phyloP scores from a whole-genome alignment of 2,329 filamentous ascomycete genomes.

The Aureobasidium sp. region DNA sequence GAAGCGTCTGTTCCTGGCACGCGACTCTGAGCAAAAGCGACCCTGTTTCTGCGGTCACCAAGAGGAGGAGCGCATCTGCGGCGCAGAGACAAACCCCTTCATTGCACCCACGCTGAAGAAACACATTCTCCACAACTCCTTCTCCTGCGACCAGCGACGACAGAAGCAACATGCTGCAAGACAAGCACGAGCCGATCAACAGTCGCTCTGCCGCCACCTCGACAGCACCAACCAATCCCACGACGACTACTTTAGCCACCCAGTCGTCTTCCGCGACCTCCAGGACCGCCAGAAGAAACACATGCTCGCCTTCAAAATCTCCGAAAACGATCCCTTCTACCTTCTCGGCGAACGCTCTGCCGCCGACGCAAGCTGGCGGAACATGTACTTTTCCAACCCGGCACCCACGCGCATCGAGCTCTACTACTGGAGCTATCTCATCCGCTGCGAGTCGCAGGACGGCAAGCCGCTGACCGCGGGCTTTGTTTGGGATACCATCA shows the following conservation, averaged over 20 bases:
- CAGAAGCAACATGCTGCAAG: not conserved
- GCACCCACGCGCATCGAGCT: constrained; percentile 9
- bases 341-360: constrained; percentile 2
- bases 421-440: constrained; percentile 12
- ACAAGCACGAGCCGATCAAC: not conserved
- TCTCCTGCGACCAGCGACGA: constrained; percentile 9
- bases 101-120: constrained; percentile 4
- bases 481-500: constrained; percentile 7
- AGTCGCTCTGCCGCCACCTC: not conserved
- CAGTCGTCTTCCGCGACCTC: constrained; percentile 8
- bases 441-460: constrained; percentile 12
- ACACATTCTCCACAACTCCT: constrained; percentile 11
- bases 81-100: constrained; percentile 9
- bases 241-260: constrained; percentile 1
- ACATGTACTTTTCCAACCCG: constrained; percentile 12
- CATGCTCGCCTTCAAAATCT: constrained; percentile 12
- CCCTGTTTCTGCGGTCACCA: not conserved
- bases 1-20: constrained; percentile 10
- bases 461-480: constrained; percentile 11
- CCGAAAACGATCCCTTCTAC: constrained; percentile 12
- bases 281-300: constrained; percentile 8
- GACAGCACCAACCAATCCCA: not conserved
- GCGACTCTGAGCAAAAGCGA: constrained; percentile 8
- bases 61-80: constrained; percentile 3
- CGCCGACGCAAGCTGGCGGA: not conserved